Evolutionary conservation across 192 early-diverging fungal genomes (phyloP).

Genomic region (Podila minutissima): DNA sequence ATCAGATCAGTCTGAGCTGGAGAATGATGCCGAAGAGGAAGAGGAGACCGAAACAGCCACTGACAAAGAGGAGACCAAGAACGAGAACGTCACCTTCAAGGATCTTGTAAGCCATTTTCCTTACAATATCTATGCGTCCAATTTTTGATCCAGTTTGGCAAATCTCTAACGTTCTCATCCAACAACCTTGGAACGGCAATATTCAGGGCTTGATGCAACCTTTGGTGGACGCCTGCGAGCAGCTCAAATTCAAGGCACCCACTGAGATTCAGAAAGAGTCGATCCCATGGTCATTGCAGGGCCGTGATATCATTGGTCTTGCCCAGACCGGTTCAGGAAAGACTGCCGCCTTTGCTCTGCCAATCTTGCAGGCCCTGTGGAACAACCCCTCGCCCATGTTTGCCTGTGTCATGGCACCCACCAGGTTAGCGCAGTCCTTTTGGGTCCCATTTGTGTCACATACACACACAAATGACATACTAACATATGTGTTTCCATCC

Average conservation of each 20-base stretch:
- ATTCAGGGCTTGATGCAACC: slow-evolving; percentile 84
- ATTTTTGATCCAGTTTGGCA: not conserved
- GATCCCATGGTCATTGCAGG: slow-evolving; percentile 92
- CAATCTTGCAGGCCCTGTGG: slow-evolving; percentile 88
- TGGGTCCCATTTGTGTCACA: not conserved
- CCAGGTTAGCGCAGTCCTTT: slow-evolving; percentile 61
- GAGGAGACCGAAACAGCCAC: not conserved
- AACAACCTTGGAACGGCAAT: not conserved
- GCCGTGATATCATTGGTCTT: slow-evolving; percentile 96
- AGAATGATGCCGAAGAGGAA: not conserved
- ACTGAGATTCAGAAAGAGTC: slow-evolving; percentile 93
- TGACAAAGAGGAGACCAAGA: not conserved
- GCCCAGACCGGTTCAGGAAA: slow-evolving; percentile 97
- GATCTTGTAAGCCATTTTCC: slow-evolving; percentile 26
- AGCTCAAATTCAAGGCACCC: slow-evolving; percentile 87
- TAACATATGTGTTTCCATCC: not conserved
- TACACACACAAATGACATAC: not conserved
- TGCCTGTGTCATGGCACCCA: slow-evolving; percentile 97
- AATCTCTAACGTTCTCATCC: slow-evolving; percentile 4
- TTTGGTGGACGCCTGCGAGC: slow-evolving; percentile 89
- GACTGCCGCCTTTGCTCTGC: slow-evolving; percentile 87
- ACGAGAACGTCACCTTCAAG: slow-evolving; percentile 35
- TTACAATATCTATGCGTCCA: not conserved
- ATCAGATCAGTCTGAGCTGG: not conserved
- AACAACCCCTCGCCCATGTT: slow-evolving; percentile 90